A percentile compares a stretch with the other conserved stretches of the same genome.
These are phyloP conservation scores for Claviceps sp. DNA, from an alignment of 2,329 filamentous ascomycete species.

Conservation along the genomic window DNA sequence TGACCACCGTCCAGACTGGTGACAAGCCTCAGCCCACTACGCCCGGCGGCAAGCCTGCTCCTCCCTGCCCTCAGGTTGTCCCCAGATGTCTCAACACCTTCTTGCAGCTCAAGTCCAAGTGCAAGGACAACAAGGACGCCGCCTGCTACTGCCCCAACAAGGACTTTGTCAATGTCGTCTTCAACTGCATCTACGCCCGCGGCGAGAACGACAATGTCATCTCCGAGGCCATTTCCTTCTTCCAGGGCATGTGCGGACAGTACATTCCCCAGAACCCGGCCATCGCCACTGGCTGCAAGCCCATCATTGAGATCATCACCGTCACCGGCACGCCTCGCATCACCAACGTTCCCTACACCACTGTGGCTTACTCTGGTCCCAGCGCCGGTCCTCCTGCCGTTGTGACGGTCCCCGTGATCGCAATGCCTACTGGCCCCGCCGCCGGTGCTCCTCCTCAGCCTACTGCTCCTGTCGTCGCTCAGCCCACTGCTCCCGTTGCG, in stretches of 20 bases:
- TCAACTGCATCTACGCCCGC: slow-evolving; percentile 68
- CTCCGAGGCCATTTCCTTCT: slow-evolving; percentile 61
- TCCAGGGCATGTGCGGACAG: slow-evolving; percentile 80
- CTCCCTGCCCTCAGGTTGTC: slow-evolving; percentile 54
- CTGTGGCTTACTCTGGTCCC: slow-evolving; percentile 33
- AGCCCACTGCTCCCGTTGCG: slow-evolving; percentile 4
- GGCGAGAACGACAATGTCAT: slow-evolving; percentile 53
- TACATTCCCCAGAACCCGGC: slow-evolving; percentile 68
- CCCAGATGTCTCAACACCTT: slow-evolving; percentile 89
- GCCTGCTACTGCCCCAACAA: slow-evolving; percentile 77
- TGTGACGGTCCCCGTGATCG: slow-evolving; percentile 40
- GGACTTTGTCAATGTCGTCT: slow-evolving; percentile 66
- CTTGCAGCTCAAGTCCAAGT: slow-evolving; percentile 53
- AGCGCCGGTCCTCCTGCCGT: slow-evolving; percentile 33
- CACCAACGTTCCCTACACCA: slow-evolving; percentile 34
- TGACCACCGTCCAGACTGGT: slow-evolving; percentile 6
- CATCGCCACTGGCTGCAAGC: slow-evolving; percentile 63
- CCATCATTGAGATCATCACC: slow-evolving; percentile 47
- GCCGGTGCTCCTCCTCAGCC: slow-evolving; percentile 5
- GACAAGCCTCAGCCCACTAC: slow-evolving; percentile 5
- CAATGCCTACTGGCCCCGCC: slow-evolving; percentile 26
- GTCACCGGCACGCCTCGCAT: slow-evolving; percentile 38
- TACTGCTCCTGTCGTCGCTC: slow-evolving; percentile 2
- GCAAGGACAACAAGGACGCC: slow-evolving; percentile 71
- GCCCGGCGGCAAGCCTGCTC: slow-evolving; percentile 8